A percentile compares a stretch with the other conserved stretches of the same genome.
These are phyloP conservation scores for Aspergillus chevalieri DNA, from an alignment of 2,329 filamentous ascomycete genomes.

Conservation along the genomic window DNA sequence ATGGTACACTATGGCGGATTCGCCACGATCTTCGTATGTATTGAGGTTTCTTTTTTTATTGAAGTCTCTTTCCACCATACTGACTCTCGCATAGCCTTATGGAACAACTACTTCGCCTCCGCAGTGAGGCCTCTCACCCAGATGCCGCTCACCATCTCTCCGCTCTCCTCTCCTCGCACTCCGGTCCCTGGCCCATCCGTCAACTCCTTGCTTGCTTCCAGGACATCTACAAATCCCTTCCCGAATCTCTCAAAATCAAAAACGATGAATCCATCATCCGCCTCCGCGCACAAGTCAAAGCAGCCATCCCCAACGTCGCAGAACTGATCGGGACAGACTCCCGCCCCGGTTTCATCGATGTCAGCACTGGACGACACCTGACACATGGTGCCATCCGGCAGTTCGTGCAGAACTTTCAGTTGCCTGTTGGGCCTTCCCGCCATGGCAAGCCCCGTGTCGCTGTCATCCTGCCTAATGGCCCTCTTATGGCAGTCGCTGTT, in stretches of 20 bases:
- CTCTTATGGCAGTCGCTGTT: constrained; percentile 46
- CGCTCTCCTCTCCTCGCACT: constrained; percentile 8
- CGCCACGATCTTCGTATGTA: too few species aligned
- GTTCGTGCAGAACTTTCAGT: constrained; percentile 16
- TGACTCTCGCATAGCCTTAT: too few species aligned
- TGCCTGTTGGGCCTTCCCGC: constrained; percentile 15
- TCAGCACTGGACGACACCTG: constrained; percentile 6
- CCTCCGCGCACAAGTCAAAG: background rate
- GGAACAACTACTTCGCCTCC: constrained; percentile 1
- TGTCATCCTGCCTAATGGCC: constrained; percentile 50
- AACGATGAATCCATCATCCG: constrained; percentile 7
- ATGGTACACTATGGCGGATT: too few species aligned
- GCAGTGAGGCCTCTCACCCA: constrained; percentile 8
- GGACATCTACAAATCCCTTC: constrained; percentile 12
- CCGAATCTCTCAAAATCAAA: constrained; percentile 8
- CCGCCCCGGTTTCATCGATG: constrained; percentile 11
- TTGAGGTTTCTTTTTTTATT: too few species aligned
- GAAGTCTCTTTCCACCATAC: too few species aligned
- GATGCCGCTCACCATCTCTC: constrained; percentile 8
- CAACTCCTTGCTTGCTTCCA: constrained; percentile 9
- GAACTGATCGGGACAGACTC: constrained; percentile 1
- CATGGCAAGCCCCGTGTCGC: constrained; percentile 39
- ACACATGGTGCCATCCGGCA: constrained; percentile 12
- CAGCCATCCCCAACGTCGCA: background rate
- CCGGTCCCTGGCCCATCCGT: constrained; percentile 7